Evolutionary conservation across 148 eudicot species (phyloP), one percentile per base, ranked within the genome.

Genomic region (Diospyros lotus): DNA sequence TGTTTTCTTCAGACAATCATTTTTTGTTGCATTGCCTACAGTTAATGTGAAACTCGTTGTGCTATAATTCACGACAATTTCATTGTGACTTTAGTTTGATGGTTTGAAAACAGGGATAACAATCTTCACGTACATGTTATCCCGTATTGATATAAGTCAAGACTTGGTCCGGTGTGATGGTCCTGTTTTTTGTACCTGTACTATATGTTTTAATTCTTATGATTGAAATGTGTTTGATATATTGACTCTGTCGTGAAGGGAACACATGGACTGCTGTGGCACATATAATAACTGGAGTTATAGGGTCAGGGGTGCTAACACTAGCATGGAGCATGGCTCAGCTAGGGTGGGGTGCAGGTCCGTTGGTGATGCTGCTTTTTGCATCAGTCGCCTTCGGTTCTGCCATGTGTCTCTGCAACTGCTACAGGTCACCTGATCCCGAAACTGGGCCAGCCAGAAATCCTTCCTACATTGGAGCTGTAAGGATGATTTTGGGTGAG

Each of bases 261-360:
- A 73, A 51, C 48, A 63, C 6, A 73, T 73, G 76, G 76, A 73
- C 76, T 11, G 76, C 68, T 9, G 12, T 73, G 56, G 89, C 89
- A 18, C 89, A 84, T 71, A 79, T 87, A 58, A 87, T 87, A 45
- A 84, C 89, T 17, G 89, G 82, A 2, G 86, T 80, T 39, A 80
- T 87, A 9, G 89, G 89, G 2, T 79, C 89, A 1, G 89, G 89
- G n/a, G 84, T 86, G 11, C 71, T 86, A 45, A 77, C 87, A 42
- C 69, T 86, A 6, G 84, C 87, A 56, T 86, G 89, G 89, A 81
- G 89, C 55, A 75, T 84, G 79, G 75, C 89, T 14, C 82, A 75
- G 80, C 83, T 87, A 0, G 87, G 87, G 7, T 87, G 89, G 89
- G 76, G 84, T 51, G 89, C 84, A 50, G 89, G 87, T 68, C 84